These are phyloP conservation scores for Phytomonas sp. DNA, from an alignment of 208 protist species.

Conservation along the genomic window DNA sequence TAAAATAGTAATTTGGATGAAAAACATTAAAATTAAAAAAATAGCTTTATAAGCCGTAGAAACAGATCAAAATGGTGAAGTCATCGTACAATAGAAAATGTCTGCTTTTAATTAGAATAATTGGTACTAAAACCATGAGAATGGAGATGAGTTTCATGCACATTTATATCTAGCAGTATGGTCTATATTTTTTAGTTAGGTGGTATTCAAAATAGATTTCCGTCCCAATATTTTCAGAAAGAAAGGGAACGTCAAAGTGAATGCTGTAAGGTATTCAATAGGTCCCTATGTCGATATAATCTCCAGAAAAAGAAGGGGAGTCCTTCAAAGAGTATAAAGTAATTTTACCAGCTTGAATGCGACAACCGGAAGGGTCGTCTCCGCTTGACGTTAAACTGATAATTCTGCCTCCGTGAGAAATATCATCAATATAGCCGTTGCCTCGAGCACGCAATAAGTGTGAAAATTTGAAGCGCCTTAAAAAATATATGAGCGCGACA, in stretches of 20 bases:
- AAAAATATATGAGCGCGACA: slow-evolving; percentile 36
- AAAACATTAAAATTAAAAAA: slow-evolving; percentile 8
- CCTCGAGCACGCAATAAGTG: slow-evolving; percentile 37
- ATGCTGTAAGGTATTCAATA: background rate
- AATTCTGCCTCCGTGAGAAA: background rate
- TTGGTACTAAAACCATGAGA: background rate
- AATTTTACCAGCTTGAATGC: background rate
- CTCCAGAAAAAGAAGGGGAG: background rate
- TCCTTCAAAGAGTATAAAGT: background rate
- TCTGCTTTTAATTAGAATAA: background rate
- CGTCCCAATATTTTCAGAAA: background rate
- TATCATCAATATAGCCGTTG: slow-evolving; percentile 15
- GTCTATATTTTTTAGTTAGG: background rate
- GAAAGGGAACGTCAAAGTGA: background rate
- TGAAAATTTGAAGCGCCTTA: slow-evolving; percentile 42
- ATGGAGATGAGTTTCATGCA: background rate
- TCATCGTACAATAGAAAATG: background rate
- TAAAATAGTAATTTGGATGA: background rate
- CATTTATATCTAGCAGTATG: background rate
- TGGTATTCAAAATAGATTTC: background rate
- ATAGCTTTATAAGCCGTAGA: background rate
- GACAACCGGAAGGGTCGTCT: background rate
- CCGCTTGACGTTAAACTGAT: background rate
- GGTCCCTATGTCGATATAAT: background rate
- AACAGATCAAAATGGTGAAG: background rate